Percentiles rank a stretch among this genome's conserved stretches.
phyloP scores from a whole-genome alignment of 495 filamentous ascomycete species.

The Neurospora cerealis region DNA sequence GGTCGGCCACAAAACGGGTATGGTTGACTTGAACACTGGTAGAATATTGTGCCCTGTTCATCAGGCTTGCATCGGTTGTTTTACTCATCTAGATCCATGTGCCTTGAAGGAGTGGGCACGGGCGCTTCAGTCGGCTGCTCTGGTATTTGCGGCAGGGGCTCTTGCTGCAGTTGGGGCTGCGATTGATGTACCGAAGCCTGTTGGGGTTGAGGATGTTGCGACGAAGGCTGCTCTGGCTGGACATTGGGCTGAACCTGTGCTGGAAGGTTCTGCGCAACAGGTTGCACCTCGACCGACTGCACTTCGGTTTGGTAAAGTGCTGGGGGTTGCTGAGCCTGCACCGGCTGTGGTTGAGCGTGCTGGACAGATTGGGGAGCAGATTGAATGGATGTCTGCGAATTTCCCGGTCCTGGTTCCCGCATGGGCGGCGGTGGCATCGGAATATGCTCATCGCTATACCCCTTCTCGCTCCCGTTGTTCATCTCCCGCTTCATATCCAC shows the following conservation, averaged over 20 bases:
- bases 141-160: not conserved
- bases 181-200: not conserved
- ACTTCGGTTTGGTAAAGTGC: not conserved
- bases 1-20: not conserved
- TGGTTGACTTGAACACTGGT: not conserved
- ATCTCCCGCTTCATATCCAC: constrained; percentile 27
- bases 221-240: not conserved
- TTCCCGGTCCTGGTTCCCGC: not conserved
- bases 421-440: not conserved
- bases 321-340: not conserved
- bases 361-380: not conserved
- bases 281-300: not conserved
- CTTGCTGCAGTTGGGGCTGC: not conserved
- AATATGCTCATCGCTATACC: not conserved
- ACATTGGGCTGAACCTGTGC: not conserved
- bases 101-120: not conserved
- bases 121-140: not conserved
- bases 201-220: not conserved
- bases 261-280: not conserved
- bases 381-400: not conserved
- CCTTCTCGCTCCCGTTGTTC: not conserved
- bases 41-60: not conserved
- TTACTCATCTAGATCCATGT: not conserved
- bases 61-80: not conserved
- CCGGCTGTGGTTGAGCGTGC: not conserved